These are phyloP conservation scores for Craterostigma plantagineum DNA, from an alignment of 257 asterid genomes.

Conservation along the genomic window DNA sequence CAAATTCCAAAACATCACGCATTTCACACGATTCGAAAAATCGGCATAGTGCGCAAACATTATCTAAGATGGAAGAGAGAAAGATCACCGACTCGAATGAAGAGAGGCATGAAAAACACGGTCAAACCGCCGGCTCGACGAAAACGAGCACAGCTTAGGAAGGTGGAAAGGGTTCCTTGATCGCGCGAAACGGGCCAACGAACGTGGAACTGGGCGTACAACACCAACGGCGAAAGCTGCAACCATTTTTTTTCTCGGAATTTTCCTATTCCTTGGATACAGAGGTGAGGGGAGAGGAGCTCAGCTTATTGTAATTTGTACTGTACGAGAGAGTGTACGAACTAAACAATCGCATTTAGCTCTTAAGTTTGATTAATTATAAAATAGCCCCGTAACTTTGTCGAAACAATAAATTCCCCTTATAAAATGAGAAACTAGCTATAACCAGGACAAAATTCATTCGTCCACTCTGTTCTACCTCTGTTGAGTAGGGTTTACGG, in stretches of 20 bases:
- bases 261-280: neutral
- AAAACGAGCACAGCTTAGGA: slow-evolving; percentile 10
- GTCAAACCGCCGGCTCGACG: slow-evolving; percentile 15
- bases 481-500: too few relatives aligned
- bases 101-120: slow-evolving; percentile 30
- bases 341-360: slow-evolving; percentile 1
- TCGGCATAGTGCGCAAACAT: too few relatives aligned
- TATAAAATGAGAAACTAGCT: too few relatives aligned
- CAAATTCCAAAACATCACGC: neutral
- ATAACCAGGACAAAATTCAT: too few relatives aligned
- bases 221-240: slow-evolving; percentile 23
- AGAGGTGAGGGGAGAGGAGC: slow-evolving; percentile 7
- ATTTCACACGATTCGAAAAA: too few relatives aligned
- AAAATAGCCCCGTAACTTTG: too few relatives aligned
- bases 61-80: neutral
- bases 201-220: slow-evolving; percentile 26
- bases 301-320: too few relatives aligned
- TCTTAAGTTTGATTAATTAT: too few relatives aligned
- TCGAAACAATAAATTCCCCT: too few relatives aligned
- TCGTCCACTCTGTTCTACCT: too few relatives aligned
- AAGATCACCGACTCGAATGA: slow-evolving; percentile 30
- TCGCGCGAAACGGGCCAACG: slow-evolving; percentile 24
- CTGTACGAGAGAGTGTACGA: slow-evolving; percentile 5
- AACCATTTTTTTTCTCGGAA: slow-evolving; percentile 20
- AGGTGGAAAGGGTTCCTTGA: slow-evolving; percentile 17